Evolutionary conservation across 2,329 filamentous ascomycete genomes (phyloP), one percentile per base, ranked within the genome.

Genomic region (Cladosporium sp.): DNA sequence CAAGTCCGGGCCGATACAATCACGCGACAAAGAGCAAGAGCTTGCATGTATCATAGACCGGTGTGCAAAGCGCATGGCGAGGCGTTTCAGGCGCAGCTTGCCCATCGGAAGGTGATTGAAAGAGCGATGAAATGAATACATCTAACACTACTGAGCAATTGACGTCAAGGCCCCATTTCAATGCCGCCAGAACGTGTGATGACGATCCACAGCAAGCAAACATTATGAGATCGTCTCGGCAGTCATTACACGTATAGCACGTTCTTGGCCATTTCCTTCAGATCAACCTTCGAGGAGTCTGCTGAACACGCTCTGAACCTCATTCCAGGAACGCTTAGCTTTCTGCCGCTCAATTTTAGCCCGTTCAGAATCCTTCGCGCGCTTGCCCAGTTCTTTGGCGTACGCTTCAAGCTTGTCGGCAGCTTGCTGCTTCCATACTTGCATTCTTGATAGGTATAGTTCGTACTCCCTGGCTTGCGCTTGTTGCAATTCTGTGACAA

Each of bases 401-500:
- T 35, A 38, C 18, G 54, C 40, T 2, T 49, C 38, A 28, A 58
- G 41, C 16, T 54, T 49, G 11, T 48, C 28, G 13, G 43, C 48
- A 37, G 43, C 50, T 22, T 52, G 38, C 22, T 51, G 50, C 28
- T 57, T 50, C 45, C 48, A 51, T 14, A 41, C 49, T 45, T 59
- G 33, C 43, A 52, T 38, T 10, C 32, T 37, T 3, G 34, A 4
- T 2, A 31, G 3, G 32, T 63, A 55, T 11, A 56, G 43, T 34
- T 66, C 58, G 45, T 73, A 70, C 13, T 71, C 66, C 22, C 66
- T 59, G 28, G 68, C 60, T 28, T 77, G 75, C 5, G 63, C 63
- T 46, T 69, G 54, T 43, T 72, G 66, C 14, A 78, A 62, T 16
- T 70, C 61, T 33, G 73, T 63, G 8, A 80, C 60, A 16, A 78